Base-by-base conservation (phyloP, 2,329 filamentous ascomycete species). In the Myriosclerotinia duriaeana region DNA sequence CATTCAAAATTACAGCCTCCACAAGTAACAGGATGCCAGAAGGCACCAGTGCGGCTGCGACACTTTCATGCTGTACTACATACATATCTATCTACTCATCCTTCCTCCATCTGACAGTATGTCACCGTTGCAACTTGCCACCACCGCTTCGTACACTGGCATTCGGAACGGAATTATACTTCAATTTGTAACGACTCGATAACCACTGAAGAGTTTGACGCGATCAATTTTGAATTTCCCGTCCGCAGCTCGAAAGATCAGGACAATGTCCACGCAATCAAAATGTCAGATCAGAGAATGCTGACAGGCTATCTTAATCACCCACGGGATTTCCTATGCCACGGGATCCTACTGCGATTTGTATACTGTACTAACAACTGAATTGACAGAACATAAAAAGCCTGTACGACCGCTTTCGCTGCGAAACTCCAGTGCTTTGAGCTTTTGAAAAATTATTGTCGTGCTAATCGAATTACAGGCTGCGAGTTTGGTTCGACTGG, bases 11-110 rank as follows among this genome's bases (percentile, higher is more conserved):
- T 22, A 22, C 56, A 36, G 42, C 44, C 42, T 8, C 42, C 34
- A 60, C n/a, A 38, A 22, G 20, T 34, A 60, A 50, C 34, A n/a
- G 22, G 17, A 14, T n/a, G 15, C 8, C 22, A n/a, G 30, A 4
- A 22, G 44, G 30, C 30, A 48, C 11, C 36, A 14, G 17, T 53
- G 50, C 44, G 50, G 60, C 50, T 63, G 22, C 6, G 52, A 17
- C 11, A 4, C 34, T 53, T 5, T 44, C 60, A 63, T 63, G 60
- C 60, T 53, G 50, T 53, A 44, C 38, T 20, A 63, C 60, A 26
- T 20, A 36, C 22, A 54, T 54, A n/a, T 14, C 20, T 52, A 15
- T 44, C 40, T 15, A 5, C 11, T 20, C 30, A 34, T 20, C n/a
- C 30, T n/a, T 34, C 2, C 30, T 20, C 36, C 15, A 53, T 12